Percentiles rank a stretch among this genome's conserved stretches.
These are phyloP conservation scores for Paspalum notatum DNA, from an alignment of 176 grass and related monocot species.

Conservation along the genomic window DNA sequence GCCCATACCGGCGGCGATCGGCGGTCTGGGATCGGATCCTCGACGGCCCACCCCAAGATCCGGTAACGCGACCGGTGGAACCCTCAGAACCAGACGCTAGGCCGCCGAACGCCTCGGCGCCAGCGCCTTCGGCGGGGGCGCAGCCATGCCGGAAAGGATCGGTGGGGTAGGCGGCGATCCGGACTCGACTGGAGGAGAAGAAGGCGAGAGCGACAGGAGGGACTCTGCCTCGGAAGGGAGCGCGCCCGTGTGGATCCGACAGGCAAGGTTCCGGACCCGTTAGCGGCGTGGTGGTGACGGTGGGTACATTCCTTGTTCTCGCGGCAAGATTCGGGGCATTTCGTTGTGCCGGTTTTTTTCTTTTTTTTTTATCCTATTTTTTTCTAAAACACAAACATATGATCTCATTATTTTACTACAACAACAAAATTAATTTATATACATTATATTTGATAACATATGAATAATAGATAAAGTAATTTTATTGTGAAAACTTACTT, in stretches of 20 bases:
- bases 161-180: constrained; percentile 44
- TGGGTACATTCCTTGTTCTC: not conserved
- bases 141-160: constrained; percentile 50
- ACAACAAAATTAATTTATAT: no score
- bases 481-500: no score
- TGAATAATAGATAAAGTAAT: no score
- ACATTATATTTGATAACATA: no score
- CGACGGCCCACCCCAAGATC: constrained; percentile 1
- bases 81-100: constrained; percentile 4
- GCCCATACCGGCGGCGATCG: constrained; percentile 36
- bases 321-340: no score
- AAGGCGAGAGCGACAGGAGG: not conserved
- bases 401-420: no score
- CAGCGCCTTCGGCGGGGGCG: constrained; percentile 31
- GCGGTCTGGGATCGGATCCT: constrained; percentile 21
- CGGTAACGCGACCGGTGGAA: not conserved
- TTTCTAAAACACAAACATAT: no score
- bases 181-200: constrained; percentile 7
- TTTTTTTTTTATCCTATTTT: no score
- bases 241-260: constrained; percentile 20
- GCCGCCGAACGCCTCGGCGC: constrained; percentile 7
- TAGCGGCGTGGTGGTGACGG: constrained; percentile 29
- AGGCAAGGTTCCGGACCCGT: constrained; percentile 4
- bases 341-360: no score
- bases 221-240: not conserved